phyloP scores from a whole-genome alignment of 2,329 filamentous ascomycete genomes.

The Hypoxylon sp. region DNA sequence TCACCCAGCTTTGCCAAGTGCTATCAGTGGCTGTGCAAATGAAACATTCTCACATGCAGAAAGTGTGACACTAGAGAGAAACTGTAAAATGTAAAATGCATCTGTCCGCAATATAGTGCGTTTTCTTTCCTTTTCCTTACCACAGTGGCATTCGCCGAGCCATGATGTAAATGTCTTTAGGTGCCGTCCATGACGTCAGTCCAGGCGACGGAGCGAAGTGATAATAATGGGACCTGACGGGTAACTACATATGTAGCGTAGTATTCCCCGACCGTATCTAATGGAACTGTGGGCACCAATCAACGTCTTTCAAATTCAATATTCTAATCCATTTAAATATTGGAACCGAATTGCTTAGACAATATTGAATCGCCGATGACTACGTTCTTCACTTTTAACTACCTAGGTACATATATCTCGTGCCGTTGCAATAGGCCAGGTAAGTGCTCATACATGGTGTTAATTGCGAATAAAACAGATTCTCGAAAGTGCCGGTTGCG shows the following conservation, averaged over 20 bases:
- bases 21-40: constrained; percentile 34
- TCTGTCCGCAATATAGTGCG: not conserved
- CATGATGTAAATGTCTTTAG: not conserved
- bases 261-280: constrained; percentile 26
- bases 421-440: constrained; percentile 1
- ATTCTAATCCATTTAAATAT: not conserved
- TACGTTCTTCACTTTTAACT: not conserved
- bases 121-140: not conserved
- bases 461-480: constrained; percentile 4
- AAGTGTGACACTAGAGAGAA: constrained; percentile 22
- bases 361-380: constrained; percentile 11
- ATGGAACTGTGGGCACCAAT: constrained; percentile 42
- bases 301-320: constrained; percentile 9
- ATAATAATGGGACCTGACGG: constrained; percentile 20
- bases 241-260: constrained; percentile 22
- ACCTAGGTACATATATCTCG: not conserved
- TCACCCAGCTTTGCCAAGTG: constrained; percentile 21
- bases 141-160: not conserved
- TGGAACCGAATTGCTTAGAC: not conserved
- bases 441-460: not conserved
- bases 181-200: constrained; percentile 35
- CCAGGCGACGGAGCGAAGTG: constrained; percentile 3
- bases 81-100: constrained; percentile 8
- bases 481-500: not conserved
- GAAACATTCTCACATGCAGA: constrained; percentile 17